A percentile compares a stretch with the other conserved stretches of the same genome.
phyloP scores from a whole-genome alignment of 2,329 filamentous ascomycete genomes.

The Lecanicillium sp. region DNA sequence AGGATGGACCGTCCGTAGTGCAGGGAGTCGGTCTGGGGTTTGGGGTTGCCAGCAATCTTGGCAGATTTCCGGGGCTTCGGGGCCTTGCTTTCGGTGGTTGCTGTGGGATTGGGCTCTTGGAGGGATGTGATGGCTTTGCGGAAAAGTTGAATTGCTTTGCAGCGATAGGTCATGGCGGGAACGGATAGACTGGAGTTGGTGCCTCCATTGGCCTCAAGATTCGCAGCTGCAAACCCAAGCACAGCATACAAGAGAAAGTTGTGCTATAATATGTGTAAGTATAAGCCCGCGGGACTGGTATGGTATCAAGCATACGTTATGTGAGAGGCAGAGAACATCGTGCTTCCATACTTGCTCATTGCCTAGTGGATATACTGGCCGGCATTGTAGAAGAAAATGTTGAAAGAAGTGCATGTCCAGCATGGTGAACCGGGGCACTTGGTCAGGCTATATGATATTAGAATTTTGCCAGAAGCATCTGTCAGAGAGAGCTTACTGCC shows the following conservation, averaged over 20 bases:
- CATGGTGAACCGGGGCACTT: not conserved
- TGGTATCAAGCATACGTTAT: not conserved
- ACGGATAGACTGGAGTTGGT: conserved; percentile 3
- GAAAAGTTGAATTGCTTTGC: conserved; percentile 7
- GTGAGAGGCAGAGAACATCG: conserved; percentile 4
- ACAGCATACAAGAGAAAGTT: not conserved
- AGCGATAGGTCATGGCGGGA: conserved; percentile 8
- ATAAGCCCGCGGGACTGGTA: no score
- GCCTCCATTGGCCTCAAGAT: conserved; percentile 3
- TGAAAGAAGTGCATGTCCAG: conserved; percentile 8
- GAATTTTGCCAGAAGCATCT: not conserved
- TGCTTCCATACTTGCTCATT: conserved; percentile 10
- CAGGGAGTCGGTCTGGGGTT: conserved; percentile 1
- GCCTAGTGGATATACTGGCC: conserved; percentile 5
- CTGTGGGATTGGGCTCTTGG: not conserved
- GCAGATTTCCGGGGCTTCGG: not conserved
- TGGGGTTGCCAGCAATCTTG: conserved; percentile 4
- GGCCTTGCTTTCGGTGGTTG: not conserved
- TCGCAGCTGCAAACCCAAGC: conserved; percentile 3
- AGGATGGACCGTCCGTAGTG: conserved; percentile 8
- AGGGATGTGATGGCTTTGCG: not conserved
- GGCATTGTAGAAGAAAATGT: conserved; percentile 1
- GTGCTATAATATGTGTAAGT: not conserved
- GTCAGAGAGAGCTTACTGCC: not conserved
- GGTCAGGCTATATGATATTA: not conserved